A percentile compares a stretch with the other conserved stretches of the same genome.
Evolutionary conservation across 129 eudicot genomes (phyloP).

Genomic region (Heracleum sosnowskyi): DNA sequence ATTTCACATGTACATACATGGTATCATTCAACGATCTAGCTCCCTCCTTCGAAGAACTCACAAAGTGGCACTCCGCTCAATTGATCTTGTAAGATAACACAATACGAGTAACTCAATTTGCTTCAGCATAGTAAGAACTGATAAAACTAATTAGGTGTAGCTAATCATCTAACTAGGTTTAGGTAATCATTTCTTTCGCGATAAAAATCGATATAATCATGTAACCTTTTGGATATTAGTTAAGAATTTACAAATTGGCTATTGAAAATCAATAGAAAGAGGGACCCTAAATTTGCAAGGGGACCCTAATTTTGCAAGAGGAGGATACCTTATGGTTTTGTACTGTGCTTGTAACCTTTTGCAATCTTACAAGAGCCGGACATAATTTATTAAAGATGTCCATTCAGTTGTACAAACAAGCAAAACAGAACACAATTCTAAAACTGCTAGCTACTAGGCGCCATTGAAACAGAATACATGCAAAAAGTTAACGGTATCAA

Average conservation of each 20-base stretch:
- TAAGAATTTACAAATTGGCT: background rate
- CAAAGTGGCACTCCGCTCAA: too few species aligned
- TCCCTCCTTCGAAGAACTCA: too few species aligned
- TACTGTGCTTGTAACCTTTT: background rate
- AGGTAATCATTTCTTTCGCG: too few species aligned
- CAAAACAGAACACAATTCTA: constrained; percentile 4
- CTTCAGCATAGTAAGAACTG: too few species aligned
- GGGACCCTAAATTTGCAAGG: background rate
- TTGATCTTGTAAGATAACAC: too few species aligned
- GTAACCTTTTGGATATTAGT: background rate
- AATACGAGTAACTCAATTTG: too few species aligned
- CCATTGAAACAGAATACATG: constrained; percentile 2
- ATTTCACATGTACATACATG: too few species aligned
- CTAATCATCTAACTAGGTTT: too few species aligned
- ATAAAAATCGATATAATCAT: background rate
- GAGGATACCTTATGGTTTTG: background rate
- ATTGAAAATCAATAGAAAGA: background rate
- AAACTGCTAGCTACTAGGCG: background rate
- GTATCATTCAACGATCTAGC: too few species aligned
- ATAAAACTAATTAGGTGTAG: too few species aligned
- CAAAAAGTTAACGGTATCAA: background rate
- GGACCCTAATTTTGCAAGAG: background rate
- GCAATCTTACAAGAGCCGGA: background rate
- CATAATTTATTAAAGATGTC: background rate
- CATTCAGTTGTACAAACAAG: background rate